phyloP scores from a whole-genome alignment of 2,329 filamentous ascomycete species.

The Alternaria viburni region DNA sequence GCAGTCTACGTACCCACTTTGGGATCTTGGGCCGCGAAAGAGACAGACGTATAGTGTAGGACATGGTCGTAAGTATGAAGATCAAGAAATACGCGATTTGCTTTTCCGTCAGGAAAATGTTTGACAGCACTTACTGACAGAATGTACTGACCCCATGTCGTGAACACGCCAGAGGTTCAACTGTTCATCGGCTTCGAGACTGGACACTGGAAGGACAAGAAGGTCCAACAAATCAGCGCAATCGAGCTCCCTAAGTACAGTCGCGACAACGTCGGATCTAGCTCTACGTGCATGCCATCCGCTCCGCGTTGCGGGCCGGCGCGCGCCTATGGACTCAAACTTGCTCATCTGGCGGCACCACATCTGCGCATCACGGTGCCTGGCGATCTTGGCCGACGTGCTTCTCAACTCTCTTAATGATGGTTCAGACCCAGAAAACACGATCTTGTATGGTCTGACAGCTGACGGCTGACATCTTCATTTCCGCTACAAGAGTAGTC shows the following conservation, averaged over 20 bases:
- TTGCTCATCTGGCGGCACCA: conserved; percentile 13
- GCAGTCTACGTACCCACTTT: neutral
- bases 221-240: neutral
- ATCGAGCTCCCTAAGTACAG: neutral
- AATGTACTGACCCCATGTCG: neutral
- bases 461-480: neutral
- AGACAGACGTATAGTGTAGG: neutral
- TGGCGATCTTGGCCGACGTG: conserved; percentile 1
- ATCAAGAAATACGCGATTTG: neutral
- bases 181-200: neutral
- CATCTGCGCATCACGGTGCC: conserved; percentile 6
- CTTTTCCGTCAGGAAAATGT: neutral
- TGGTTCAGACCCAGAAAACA: neutral
- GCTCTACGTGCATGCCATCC: neutral
- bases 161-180: neutral
- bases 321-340: conserved; percentile 16
- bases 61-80: neutral
- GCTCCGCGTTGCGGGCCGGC: neutral
- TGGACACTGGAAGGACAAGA: neutral
- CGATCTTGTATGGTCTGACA: neutral
- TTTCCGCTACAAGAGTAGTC: neutral
- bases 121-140: neutral
- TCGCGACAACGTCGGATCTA: neutral
- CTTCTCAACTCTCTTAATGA: neutral
- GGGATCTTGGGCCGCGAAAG: neutral